phyloP scores from a whole-genome alignment of 1,284 basidiomycete genomes.

The Psilocybe mexicana region DNA sequence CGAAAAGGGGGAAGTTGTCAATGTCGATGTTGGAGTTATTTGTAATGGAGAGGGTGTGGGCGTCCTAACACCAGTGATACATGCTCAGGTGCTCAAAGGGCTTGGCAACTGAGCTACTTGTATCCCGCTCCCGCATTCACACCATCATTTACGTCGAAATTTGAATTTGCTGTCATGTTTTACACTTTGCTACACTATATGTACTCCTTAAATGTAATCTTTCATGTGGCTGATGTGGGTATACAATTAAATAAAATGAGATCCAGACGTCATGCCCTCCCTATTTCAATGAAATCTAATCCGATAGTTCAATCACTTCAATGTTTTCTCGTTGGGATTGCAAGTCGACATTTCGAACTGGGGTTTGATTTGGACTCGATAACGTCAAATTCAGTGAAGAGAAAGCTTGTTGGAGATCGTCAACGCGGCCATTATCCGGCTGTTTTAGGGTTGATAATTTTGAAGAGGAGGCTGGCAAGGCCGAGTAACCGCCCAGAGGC shows the following conservation, averaged over 20 bases:
- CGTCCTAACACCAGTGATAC: slow-evolving; percentile 47
- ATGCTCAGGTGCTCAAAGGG: slow-evolving; percentile 42
- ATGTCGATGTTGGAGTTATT: slow-evolving; percentile 62
- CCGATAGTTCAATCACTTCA: slow-evolving; percentile 17
- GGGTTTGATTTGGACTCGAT: slow-evolving; percentile 6
- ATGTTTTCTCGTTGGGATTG: background rate
- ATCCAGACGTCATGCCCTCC: background rate
- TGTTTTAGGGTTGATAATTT: background rate
- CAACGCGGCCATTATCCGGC: background rate
- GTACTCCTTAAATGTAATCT: slow-evolving; percentile 11
- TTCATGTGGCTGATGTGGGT: background rate
- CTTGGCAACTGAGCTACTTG: slow-evolving; percentile 20
- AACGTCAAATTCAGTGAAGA: slow-evolving; percentile 10
- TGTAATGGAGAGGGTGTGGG: slow-evolving; percentile 53
- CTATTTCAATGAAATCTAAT: slow-evolving; percentile 5
- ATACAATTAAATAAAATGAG: background rate
- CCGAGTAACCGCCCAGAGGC: background rate
- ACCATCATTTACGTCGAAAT: background rate
- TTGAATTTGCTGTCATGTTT: slow-evolving; percentile 3
- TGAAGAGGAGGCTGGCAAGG: background rate
- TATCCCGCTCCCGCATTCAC: background rate
- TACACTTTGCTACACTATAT: slow-evolving; percentile 10
- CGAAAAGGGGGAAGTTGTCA: slow-evolving; percentile 45
- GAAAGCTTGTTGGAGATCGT: slow-evolving; percentile 12
- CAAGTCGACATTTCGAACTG: background rate